phyloP scores from a whole-genome alignment of 495 filamentous ascomycete genomes.

The Thozetella sp. region DNA sequence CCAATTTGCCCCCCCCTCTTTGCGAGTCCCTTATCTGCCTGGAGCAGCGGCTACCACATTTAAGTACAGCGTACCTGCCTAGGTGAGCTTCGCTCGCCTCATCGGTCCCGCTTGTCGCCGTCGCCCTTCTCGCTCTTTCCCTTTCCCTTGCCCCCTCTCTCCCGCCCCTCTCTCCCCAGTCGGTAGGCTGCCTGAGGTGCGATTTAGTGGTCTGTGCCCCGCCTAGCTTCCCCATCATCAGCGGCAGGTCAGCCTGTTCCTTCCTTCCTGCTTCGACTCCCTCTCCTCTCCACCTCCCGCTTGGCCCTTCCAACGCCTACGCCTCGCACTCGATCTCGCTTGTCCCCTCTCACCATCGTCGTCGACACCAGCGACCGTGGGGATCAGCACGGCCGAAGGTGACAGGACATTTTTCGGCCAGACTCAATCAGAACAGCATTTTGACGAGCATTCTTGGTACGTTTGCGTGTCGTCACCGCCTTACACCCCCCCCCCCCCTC shows the following conservation, averaged over 20 bases:
- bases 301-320: not conserved
- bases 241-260: not conserved
- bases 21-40: conserved; percentile 28
- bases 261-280: not conserved
- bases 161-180: no score
- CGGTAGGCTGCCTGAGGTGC: conserved; percentile 1
- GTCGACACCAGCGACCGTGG: not conserved
- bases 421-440: not conserved
- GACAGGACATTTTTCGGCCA: not conserved
- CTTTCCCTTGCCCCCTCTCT: no score
- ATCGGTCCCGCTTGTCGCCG: conserved; percentile 5
- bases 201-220: conserved; percentile 1
- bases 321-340: not conserved
- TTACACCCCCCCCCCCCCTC: not conserved
- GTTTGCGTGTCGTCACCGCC: not conserved
- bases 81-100: not conserved
- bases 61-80: conserved; percentile 23
- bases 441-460: not conserved
- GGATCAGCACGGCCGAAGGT: not conserved
- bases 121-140: not conserved
- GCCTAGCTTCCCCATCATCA: conserved; percentile 1
- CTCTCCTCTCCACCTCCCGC: not conserved
- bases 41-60: conserved; percentile 14
- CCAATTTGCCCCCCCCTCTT: conserved; percentile 10
- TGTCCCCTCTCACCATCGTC: not conserved